Evolutionary conservation across 768 basidiomycete genomes (phyloP).

Genomic region (Artomyces pyxidatus): DNA sequence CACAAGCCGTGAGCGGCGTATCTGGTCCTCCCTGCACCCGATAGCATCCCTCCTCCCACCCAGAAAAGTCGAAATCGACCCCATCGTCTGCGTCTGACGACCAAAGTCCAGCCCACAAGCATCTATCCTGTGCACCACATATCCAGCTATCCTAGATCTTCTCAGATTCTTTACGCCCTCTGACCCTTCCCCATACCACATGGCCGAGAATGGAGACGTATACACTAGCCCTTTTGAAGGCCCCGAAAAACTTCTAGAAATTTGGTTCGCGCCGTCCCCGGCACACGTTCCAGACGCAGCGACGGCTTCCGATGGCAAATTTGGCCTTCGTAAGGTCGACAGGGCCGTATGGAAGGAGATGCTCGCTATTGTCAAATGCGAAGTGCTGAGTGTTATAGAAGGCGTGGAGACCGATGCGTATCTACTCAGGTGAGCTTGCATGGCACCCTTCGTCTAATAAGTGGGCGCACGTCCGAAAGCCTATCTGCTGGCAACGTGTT

Average conservation of each 20-base stretch:
- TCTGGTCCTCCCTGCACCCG: neutral
- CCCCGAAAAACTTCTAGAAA: constrained; percentile 91
- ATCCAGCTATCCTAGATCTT: neutral
- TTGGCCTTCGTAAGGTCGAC: constrained; percentile 72
- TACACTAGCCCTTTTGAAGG: constrained; percentile 65
- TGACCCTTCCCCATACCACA: neutral
- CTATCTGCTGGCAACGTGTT: no score
- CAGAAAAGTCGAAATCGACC: no score
- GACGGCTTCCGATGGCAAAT: constrained; percentile 32
- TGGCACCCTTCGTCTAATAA: neutral
- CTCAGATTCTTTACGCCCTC: neutral
- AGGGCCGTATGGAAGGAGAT: constrained; percentile 89
- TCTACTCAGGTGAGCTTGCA: constrained; percentile 69
- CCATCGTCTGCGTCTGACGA: no score
- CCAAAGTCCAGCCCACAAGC: constrained; percentile 19
- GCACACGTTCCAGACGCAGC: constrained; percentile 44
- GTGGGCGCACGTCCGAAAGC: no score
- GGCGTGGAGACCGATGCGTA: constrained; percentile 94
- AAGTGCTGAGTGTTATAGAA: constrained; percentile 83
- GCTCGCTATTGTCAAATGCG: constrained; percentile 94
- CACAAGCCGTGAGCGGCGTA: neutral
- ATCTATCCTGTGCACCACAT: neutral
- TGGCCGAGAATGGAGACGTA: constrained; percentile 3
- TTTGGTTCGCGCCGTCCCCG: constrained; percentile 89
- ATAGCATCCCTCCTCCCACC: constrained; percentile 5